These are phyloP conservation scores for Ilyonectria destructans DNA, from an alignment of 2,329 filamentous ascomycete species.

Conservation along the genomic window DNA sequence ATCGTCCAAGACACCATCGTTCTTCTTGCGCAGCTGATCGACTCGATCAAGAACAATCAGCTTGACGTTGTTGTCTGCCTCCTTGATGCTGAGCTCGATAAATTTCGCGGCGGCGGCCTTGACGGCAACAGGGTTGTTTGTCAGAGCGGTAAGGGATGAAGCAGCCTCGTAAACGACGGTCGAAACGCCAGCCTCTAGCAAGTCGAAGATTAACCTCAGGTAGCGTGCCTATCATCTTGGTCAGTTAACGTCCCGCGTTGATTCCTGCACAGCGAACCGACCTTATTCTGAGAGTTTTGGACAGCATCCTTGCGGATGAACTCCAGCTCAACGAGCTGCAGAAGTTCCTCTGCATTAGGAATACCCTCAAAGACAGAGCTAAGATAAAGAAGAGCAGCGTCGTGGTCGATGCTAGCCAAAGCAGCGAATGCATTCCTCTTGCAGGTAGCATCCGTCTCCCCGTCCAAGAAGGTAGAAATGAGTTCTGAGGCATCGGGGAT, in stretches of 20 bases:
- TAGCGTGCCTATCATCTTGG: constrained; percentile 79
- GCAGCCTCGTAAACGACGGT: constrained; percentile 99
- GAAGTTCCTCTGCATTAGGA: constrained; percentile 92
- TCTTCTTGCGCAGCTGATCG: constrained; percentile 87
- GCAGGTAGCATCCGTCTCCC: constrained; percentile 94
- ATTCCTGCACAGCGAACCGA: constrained; percentile 56
- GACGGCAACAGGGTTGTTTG: constrained; percentile 96
- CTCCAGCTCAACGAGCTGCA: constrained; percentile 94
- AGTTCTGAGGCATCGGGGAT: constrained; percentile 97
- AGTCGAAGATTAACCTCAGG: constrained; percentile 94
- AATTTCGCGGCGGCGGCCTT: constrained; percentile 97
- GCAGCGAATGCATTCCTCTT: constrained; percentile 98
- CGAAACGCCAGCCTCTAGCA: constrained; percentile 92
- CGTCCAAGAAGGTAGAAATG: constrained; percentile 89
- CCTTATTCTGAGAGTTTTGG: constrained; percentile 95
- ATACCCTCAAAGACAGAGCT: constrained; percentile 93
- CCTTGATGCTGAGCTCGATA: constrained; percentile 97
- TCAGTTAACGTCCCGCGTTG: constrained; percentile 45
- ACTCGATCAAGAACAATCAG: constrained; percentile 97
- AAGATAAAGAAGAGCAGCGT: constrained; percentile 91
- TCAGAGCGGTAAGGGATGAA: constrained; percentile 93
- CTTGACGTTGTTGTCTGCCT: constrained; percentile 99
- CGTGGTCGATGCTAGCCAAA: constrained; percentile 91
- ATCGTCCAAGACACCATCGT: constrained; percentile 93
- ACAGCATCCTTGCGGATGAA: constrained; percentile 99